Evolutionary conservation across 2,329 filamentous ascomycete genomes (phyloP), one percentile per base, ranked within the genome.

Genomic region (Elsinoe batatas): DNA sequence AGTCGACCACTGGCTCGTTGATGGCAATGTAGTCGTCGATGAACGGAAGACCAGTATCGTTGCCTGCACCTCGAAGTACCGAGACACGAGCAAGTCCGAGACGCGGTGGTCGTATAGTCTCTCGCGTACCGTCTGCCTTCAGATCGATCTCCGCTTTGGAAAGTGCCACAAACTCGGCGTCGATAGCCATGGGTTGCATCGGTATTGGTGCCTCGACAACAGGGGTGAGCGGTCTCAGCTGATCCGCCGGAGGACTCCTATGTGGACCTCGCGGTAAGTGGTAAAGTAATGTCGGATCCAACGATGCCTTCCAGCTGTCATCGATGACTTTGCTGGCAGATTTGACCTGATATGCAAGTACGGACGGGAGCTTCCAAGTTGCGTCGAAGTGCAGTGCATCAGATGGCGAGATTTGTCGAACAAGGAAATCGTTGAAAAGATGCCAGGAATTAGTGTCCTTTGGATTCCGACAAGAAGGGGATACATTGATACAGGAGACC

Each of bases 21-120:
- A 94, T 91, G 32, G 84, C 83, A 59, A 98, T 95, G 69, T 98
- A 98, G 71, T 98, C 93, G 66, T 98, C 93, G 60, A 98, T 94
- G 66, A 97, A 97, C 0, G 93, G 88, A 0, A 85, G 70, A 0
- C 90, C 90, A 68, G 94, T 88, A 37, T 85, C 74, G 60, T 84
- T 79, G 17, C 90, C 91, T 53, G 80, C 73, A 7, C 91, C 91
- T 20, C 94, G 82, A 11, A 97, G 79, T 1, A 96, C 89, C 0
- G 91, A 97, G 1, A 94, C 89, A 58, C 93, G 83, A n/a, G 91
- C 93, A 11, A 98, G 80, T 0, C 91, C 91, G 62, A 93, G 88
- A 30, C 91, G 89, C 59, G 87, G 91, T 0, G 93, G 93, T 1
- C 91, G 82, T 38, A 97, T 93, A 12, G 91, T 95, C 65, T 94